Evolutionary conservation across 495 filamentous ascomycete genomes (phyloP).

Genomic region (Aspergillus funiculosus): DNA sequence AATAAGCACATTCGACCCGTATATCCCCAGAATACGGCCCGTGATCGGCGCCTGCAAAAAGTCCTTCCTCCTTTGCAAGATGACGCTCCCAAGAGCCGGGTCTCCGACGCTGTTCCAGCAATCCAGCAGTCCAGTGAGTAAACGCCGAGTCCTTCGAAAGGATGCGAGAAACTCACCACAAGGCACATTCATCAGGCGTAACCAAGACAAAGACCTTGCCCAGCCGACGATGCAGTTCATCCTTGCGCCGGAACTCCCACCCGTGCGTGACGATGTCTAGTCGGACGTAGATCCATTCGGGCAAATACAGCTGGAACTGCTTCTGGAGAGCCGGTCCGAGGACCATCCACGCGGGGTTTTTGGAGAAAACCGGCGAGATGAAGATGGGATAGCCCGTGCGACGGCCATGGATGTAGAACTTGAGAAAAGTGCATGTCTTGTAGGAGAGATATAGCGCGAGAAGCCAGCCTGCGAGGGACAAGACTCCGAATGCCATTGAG

Average conservation of each 20-base stretch:
- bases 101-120: slow-evolving; percentile 17
- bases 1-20: slow-evolving; percentile 27
- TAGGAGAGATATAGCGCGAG: too few relatives aligned
- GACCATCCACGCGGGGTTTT: slow-evolving; percentile 20
- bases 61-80: slow-evolving; percentile 28
- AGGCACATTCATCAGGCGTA: slow-evolving; percentile 19
- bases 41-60: slow-evolving; percentile 24
- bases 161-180: slow-evolving; percentile 18
- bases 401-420: slow-evolving; percentile 46
- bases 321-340: slow-evolving; percentile 18
- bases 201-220: slow-evolving; percentile 25
- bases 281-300: slow-evolving; percentile 14
- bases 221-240: slow-evolving; percentile 12
- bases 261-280: slow-evolving; percentile 21
- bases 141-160: neutral
- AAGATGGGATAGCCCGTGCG: slow-evolving; percentile 60
- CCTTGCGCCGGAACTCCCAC: slow-evolving; percentile 26
- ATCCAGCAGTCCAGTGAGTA: neutral
- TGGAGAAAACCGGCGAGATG: slow-evolving; percentile 47
- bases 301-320: slow-evolving; percentile 19
- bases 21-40: slow-evolving; percentile 22
- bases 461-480: too few relatives aligned
- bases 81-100: slow-evolving; percentile 15
- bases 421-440: too few relatives aligned
- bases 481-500: too few relatives aligned